Evolutionary conservation across 257 asterid species (phyloP), one percentile per base, ranked within the genome.

Genomic region (Misopates orontium): DNA sequence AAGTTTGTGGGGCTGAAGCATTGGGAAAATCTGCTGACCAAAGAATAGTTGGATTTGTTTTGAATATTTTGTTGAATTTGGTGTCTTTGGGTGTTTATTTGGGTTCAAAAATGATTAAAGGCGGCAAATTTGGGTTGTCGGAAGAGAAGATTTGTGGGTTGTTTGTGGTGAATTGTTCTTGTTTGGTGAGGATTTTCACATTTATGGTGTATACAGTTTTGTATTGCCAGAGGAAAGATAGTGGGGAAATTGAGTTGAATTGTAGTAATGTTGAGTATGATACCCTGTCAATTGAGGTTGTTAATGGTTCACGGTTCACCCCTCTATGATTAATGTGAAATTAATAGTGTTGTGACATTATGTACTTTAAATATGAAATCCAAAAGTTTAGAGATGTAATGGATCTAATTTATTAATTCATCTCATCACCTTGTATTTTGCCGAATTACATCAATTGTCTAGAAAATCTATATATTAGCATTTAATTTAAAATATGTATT

Each of bases 11-110:
- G 62, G 6, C 55, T 60, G 52, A 53, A 42, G 74, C 78, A 23
- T 31, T 73, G 39, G 74, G 74, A 9, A 73, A 39, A 73, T 60
- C 78, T 56, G 78, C 55, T 3, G 62, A 16, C 0, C 57, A 54
- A 14, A 68, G 66, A 14, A 20, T 73, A 1, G 14, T 22, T 62
- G 67, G 51, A 0, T 55, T 73, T 53, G 17, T 73, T 18, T 8
- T 68, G 60, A 73, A 68, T 24, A 16, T 73, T 62, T 22, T 68
- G n/a, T 54, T 56, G 1, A 48, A 45, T 67, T 4, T 56, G 28
- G 42, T 68, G 0, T 10, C 47, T 61, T 61, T 73, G 51, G 60
- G 40, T 1, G 59, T 56, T 14, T 73, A 41, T 67, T 16, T 66
- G 8, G 24, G 64, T 10, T 65, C 58, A 9, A 21, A 19, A 28